These are phyloP conservation scores for Arthrobotrys musiformis DNA, from an alignment of 2,329 filamentous ascomycete genomes.

Conservation along the genomic window DNA sequence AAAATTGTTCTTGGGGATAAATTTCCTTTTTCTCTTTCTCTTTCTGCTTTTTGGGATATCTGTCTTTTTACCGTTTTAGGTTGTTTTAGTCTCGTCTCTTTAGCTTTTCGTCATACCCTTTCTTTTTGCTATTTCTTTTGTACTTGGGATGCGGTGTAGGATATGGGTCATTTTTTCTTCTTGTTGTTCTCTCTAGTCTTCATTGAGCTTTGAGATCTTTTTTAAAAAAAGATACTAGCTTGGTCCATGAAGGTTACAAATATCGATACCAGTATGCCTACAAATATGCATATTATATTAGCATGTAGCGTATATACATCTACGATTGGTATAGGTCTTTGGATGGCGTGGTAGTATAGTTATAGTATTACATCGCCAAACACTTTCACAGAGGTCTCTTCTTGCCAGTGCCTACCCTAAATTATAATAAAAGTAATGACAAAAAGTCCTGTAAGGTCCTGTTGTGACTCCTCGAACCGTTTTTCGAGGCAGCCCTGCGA, in stretches of 20 bases:
- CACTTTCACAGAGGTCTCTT: not conserved
- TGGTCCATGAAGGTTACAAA: not conserved
- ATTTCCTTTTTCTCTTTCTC: not conserved
- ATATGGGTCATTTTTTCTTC: not conserved
- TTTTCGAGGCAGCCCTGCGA: too few relatives aligned
- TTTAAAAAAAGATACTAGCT: too few relatives aligned
- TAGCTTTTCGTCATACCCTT: slow-evolving; percentile 10
- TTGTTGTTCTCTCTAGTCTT: not conserved
- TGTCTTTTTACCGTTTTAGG: not conserved
- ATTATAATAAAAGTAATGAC: too few relatives aligned
- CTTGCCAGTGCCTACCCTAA: not conserved
- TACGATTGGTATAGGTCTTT: not conserved
- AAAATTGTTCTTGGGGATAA: too few relatives aligned
- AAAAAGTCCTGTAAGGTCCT: too few relatives aligned
- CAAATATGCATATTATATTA: too few relatives aligned
- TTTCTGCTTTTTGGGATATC: not conserved
- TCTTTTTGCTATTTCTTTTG: not conserved
- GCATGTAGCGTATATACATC: too few relatives aligned
- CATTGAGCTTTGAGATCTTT: not conserved
- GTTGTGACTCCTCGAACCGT: too few relatives aligned
- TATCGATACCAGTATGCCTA: too few relatives aligned
- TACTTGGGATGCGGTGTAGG: slow-evolving; percentile 6
- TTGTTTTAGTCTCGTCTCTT: not conserved
- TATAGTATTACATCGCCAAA: not conserved
- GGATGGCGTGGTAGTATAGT: not conserved